Conservation (phyloP, 164 flowering plant genomes). For the grape (Vitis vinifera) region ASM3070453v1 NC_081808.1:21325501-21326000, state of each 20-base stretch:
- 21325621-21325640: slow-evolving; percentile 74
- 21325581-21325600: background rate
- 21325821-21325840: background rate
- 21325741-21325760: background rate
- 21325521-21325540: slow-evolving; percentile 92
- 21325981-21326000: too few species aligned
- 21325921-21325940: too few species aligned
- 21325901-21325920: too few species aligned
- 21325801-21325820: too few species aligned
- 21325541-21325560: slow-evolving; percentile 14
- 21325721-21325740: background rate
- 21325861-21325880: background rate
- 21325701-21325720: slow-evolving; percentile 94
- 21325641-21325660: slow-evolving; percentile 95
- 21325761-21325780: background rate
- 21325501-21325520: slow-evolving; percentile 96
- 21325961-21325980: too few species aligned
- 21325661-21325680: slow-evolving; percentile 94
- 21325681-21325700: slow-evolving; percentile 94
- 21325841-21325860: background rate
- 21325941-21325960: too few species aligned
- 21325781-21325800: background rate
- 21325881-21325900: too few species aligned
- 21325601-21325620: background rate
- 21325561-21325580: background rate